Evolutionary conservation across 2,329 filamentous ascomycete species (phyloP), one percentile per base, ranked within the genome.

Genomic region (Monosporascus cannonballus): DNA sequence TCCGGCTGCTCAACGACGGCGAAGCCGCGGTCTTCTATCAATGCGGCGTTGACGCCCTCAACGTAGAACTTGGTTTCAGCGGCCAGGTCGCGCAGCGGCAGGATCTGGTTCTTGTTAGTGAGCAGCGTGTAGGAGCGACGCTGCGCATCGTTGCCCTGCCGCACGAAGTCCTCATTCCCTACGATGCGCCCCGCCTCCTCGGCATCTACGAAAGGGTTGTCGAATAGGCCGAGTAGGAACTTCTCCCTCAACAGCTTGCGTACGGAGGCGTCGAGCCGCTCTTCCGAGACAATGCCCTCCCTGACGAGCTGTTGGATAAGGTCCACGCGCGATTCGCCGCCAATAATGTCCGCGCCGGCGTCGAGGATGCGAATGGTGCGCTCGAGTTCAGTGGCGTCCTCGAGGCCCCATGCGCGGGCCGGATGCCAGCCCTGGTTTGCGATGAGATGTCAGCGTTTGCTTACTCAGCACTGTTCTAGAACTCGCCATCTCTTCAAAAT

Each of bases 271-370:
- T 80, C 72, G 4, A 81, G 62, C 11, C 77, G 74, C 0, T 62
- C 60, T 51, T 79, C 75, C 6, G 69, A 57, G 15, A 75, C 59
- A n/a, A 65, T 61, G 27, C 69, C 73, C 47, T 69, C 67, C 1
- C 69, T 57, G 0, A 78, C 75, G 0, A 77, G 65, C 51, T 78
- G 67, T 2, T 77, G 59, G 18, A 80, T 64, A 2, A 80, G 69
- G 51, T 81, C 76, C 0, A 75, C 71, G 0, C 73, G 63, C 3
- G 67, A 58, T 58, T 81, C 78, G 11, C 78, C 78, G 2, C 78
- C 77, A 47, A 80, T 72, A 52, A 79, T 76, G 54, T 81, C 78
- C 34, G 73, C 74, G 0, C 78, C 78, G 0, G 77, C 77, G 6
- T 79, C 71, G 1, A 81, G 56, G 11, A 80, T 68, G 55, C 65